Conservation (phyloP, 2,329 filamentous ascomycete species). For the Xylariaceae sp. region DNA sequence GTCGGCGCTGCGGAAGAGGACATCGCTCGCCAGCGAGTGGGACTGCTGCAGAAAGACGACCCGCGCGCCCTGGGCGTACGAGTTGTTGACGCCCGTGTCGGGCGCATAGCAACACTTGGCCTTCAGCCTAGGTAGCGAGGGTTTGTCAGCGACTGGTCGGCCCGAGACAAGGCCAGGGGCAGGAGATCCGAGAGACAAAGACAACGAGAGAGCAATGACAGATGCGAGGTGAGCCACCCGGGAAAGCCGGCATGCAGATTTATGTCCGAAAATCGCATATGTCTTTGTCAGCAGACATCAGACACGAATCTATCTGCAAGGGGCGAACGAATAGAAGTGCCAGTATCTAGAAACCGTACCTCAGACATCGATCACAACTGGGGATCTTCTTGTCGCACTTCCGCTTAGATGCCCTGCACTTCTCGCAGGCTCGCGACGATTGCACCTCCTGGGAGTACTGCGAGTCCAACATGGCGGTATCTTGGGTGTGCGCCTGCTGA, state of each 20-base stretch:
- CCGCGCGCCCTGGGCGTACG: slow-evolving; percentile 21
- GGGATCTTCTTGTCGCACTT: slow-evolving; percentile 32
- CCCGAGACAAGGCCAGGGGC: background rate
- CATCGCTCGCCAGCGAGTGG: slow-evolving; percentile 25
- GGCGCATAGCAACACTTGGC: slow-evolving; percentile 31
- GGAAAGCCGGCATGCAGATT: no score
- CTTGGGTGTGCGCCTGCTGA: slow-evolving; percentile 8
- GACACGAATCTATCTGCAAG: no score
- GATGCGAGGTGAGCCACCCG: no score
- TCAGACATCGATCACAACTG: slow-evolving; percentile 29
- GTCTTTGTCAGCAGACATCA: no score
- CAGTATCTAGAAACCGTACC: slow-evolving; percentile 18
- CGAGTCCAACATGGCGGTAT: slow-evolving; percentile 11
- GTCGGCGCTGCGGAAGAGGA: slow-evolving; percentile 25
- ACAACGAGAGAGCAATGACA: background rate
- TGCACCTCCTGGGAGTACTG: slow-evolving; percentile 11
- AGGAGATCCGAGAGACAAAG: no score
- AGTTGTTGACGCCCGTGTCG: slow-evolving; percentile 22
- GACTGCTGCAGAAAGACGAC: slow-evolving; percentile 27
- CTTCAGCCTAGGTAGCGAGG: slow-evolving; percentile 29
- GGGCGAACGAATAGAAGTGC: background rate
- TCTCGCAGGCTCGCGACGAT: slow-evolving; percentile 30
- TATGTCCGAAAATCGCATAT: no score
- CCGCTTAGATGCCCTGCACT: slow-evolving; percentile 30
- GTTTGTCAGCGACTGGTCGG: background rate